phyloP scores from a whole-genome alignment of 2,329 filamentous ascomycete genomes.

The Xylariaceae sp. region DNA sequence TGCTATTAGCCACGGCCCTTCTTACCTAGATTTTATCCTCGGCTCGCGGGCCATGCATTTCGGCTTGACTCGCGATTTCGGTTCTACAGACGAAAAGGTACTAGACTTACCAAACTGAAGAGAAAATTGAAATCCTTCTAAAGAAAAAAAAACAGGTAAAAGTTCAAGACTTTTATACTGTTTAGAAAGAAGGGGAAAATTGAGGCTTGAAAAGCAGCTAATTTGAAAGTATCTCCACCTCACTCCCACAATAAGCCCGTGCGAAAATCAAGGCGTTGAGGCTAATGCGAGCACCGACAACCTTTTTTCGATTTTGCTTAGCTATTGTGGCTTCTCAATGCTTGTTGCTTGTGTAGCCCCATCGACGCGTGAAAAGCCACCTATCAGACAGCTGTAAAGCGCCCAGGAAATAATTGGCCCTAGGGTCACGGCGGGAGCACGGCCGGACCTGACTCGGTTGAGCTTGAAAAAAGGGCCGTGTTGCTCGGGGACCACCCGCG shows the following conservation, averaged over 20 bases:
- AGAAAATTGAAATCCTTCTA: neutral
- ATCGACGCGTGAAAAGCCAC: neutral
- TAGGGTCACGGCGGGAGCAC: neutral
- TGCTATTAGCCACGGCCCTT: slow-evolving; percentile 1
- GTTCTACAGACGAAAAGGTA: neutral
- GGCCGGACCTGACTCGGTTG: neutral
- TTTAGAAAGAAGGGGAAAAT: too few relatives aligned
- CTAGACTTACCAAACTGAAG: neutral
- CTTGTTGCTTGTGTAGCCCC: neutral
- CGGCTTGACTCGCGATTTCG: neutral
- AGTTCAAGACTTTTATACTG: too few relatives aligned
- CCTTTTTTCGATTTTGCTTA: too few relatives aligned
- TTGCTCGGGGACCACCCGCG: neutral
- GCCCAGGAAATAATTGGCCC: neutral
- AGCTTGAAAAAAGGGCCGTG: neutral
- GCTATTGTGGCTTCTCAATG: too few relatives aligned
- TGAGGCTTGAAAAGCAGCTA: too few relatives aligned
- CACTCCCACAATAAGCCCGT: too few relatives aligned
- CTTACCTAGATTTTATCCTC: neutral
- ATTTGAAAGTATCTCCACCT: too few relatives aligned
- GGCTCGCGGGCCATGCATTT: neutral
- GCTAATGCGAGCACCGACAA: too few relatives aligned
- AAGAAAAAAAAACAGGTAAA: too few relatives aligned
- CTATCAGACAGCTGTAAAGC: neutral
- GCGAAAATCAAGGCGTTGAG: too few relatives aligned